Conservation (phyloP, 352 stramenopile genomes). For the Elongisporangium anandrum region DNA sequence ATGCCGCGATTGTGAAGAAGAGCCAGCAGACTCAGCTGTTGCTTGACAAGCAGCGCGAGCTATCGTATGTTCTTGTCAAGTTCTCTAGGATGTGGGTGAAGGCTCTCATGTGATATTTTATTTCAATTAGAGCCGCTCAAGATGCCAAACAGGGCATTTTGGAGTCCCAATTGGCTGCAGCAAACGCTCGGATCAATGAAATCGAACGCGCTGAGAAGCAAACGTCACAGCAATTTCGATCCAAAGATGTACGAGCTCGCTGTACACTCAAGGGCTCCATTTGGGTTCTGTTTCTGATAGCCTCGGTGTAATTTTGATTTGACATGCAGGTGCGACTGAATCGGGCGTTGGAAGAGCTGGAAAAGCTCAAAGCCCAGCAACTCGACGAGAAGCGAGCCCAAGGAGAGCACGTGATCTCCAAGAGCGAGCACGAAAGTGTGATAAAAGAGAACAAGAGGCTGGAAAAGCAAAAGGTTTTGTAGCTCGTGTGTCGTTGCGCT, state of each 20-base stretch:
- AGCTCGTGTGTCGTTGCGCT: no score
- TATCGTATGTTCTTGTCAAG: conserved; percentile 35
- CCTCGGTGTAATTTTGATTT: conserved; percentile 1
- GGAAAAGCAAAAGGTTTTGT: conserved; percentile 86
- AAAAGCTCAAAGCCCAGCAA: conserved; percentile 63
- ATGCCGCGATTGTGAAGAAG: conserved; percentile 45
- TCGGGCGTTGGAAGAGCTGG: conserved; percentile 68
- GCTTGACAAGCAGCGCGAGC: conserved; percentile 73
- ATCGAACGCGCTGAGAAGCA: conserved; percentile 57
- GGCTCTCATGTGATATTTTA: background rate
- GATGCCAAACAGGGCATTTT: conserved; percentile 71
- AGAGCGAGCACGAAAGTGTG: conserved; percentile 54
- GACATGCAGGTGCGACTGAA: conserved; percentile 64
- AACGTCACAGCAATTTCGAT: conserved; percentile 60
- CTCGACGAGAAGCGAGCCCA: conserved; percentile 50
- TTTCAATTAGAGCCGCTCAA: conserved; percentile 41
- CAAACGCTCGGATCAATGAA: conserved; percentile 47
- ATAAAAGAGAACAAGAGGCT: conserved; percentile 68
- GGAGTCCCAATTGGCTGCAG: conserved; percentile 51
- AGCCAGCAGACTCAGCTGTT: conserved; percentile 59
- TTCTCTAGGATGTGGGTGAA: background rate
- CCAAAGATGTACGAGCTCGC: conserved; percentile 46
- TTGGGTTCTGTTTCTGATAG: background rate
- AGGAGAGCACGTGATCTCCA: conserved; percentile 40
- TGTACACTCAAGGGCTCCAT: background rate